Percentiles rank a stretch among this genome's conserved stretches.
phyloP scores from a whole-genome alignment of 176 grass and related monocot species.

The Otatea glauca region DNA sequence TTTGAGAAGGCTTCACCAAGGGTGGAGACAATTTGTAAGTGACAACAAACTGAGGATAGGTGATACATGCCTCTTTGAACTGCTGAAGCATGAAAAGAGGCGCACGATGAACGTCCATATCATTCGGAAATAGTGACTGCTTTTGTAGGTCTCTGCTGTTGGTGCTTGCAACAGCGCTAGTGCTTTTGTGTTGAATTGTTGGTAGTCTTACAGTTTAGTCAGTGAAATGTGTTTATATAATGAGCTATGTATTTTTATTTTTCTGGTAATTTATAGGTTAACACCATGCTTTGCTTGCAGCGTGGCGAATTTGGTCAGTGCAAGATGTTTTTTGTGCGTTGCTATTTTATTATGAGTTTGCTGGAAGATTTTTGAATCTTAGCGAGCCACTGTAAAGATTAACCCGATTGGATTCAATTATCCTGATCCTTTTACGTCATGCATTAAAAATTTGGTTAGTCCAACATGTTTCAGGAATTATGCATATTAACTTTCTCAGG shows the following conservation, averaged over 20 bases:
- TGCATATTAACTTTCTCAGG: no score
- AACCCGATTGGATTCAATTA: no score
- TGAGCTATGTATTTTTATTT: not conserved
- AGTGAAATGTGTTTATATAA: not conserved
- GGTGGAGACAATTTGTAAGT: conserved; percentile 11
- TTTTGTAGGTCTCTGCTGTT: not conserved
- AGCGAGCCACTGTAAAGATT: no score
- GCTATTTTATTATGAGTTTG: no score
- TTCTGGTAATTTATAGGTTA: not conserved
- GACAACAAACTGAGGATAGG: conserved; percentile 24
- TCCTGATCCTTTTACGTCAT: no score
- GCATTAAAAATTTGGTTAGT: no score
- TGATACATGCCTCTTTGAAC: conserved; percentile 23
- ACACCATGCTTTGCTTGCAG: no score
- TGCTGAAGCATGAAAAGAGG: not conserved
- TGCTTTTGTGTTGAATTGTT: not conserved
- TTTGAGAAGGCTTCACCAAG: not conserved
- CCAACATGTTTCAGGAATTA: no score
- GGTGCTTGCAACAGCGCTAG: not conserved
- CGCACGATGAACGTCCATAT: conserved; percentile 16
- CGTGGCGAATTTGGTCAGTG: no score
- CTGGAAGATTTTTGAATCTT: no score
- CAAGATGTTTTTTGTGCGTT: no score
- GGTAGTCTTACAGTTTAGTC: not conserved
- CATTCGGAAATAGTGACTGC: not conserved